Evolutionary conservation across 305 asterid species (phyloP).

Genomic region (Plantago coronopus): DNA sequence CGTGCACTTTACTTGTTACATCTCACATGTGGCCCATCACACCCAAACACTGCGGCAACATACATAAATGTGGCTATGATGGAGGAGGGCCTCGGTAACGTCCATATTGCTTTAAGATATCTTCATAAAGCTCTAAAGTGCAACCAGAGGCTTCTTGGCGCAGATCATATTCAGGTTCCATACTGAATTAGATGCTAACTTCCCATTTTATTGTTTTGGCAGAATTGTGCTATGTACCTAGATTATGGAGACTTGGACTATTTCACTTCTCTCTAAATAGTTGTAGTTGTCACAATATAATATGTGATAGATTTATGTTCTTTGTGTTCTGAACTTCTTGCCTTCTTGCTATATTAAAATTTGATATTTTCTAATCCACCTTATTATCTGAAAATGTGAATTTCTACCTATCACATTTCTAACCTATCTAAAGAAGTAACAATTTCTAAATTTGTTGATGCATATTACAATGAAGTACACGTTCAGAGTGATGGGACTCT

Average conservation of each 20-base stretch:
- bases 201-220: constrained; percentile 13
- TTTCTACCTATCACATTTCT: not conserved
- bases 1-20: constrained; percentile 91
- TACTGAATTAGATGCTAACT: constrained; percentile 24
- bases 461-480: constrained; percentile 12
- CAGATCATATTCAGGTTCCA: constrained; percentile 95
- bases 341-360: not conserved
- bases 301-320: too few species aligned
- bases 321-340: too few species aligned
- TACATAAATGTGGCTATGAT: constrained; percentile 99
- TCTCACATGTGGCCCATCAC: constrained; percentile 98
- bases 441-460: constrained; percentile 12
- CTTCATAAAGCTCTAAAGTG: constrained; percentile 99
- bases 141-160: constrained; percentile 98
- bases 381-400: not conserved
- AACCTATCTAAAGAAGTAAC: not conserved
- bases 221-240: not conserved
- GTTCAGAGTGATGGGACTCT: constrained; percentile 7
- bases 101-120: constrained; percentile 95
- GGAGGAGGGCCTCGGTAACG: constrained; percentile 99
- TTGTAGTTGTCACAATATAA: not conserved
- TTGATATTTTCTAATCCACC: not conserved
- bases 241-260: not conserved
- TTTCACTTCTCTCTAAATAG: not conserved
- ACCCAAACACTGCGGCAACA: constrained; percentile 99